Percentiles rank a stretch among this genome's conserved stretches.
These are phyloP conservation scores for Globisporangium paddicum DNA, from an alignment of 352 stramenopile species.

Conservation along the genomic window DNA sequence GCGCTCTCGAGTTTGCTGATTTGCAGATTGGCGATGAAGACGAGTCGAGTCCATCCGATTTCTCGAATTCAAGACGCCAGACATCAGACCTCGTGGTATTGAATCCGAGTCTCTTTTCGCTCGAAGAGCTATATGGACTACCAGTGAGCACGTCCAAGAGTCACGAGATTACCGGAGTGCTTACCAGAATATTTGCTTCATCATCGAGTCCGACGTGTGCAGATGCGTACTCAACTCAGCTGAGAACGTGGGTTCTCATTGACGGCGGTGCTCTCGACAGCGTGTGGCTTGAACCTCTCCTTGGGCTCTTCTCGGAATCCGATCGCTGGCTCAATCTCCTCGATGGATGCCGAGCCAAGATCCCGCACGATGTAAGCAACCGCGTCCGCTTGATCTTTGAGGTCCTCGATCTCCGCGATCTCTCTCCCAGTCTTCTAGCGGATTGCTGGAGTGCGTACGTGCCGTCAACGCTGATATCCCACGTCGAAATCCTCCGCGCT, in stretches of 20 bases:
- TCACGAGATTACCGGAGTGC: background rate
- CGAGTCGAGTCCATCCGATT: background rate
- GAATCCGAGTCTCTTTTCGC: conserved; percentile 24
- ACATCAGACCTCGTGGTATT: conserved; percentile 24
- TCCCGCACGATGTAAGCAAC: background rate
- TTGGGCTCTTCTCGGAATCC: conserved; percentile 3
- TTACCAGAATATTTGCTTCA: conserved; percentile 1
- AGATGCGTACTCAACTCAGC: background rate
- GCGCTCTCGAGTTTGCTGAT: conserved; percentile 33
- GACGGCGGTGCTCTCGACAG: conserved; percentile 19
- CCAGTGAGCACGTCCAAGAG: background rate
- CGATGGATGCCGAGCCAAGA: background rate
- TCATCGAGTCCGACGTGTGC: background rate
- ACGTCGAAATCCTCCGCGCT: conserved; percentile 4
- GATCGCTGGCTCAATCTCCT: background rate
- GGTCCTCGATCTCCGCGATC: background rate
- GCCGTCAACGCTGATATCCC: background rate
- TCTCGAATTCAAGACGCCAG: background rate
- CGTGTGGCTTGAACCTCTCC: conserved; percentile 23
- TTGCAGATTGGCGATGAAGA: background rate
- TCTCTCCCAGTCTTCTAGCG: conserved; percentile 9
- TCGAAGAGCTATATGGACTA: conserved; percentile 29
- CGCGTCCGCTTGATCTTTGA: conserved; percentile 19
- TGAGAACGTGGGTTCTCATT: conserved; percentile 25
- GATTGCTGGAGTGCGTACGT: conserved; percentile 13